Evolutionary conservation across 2,329 filamentous ascomycete genomes (phyloP).

Genomic region (Trichoderma gracile): DNA sequence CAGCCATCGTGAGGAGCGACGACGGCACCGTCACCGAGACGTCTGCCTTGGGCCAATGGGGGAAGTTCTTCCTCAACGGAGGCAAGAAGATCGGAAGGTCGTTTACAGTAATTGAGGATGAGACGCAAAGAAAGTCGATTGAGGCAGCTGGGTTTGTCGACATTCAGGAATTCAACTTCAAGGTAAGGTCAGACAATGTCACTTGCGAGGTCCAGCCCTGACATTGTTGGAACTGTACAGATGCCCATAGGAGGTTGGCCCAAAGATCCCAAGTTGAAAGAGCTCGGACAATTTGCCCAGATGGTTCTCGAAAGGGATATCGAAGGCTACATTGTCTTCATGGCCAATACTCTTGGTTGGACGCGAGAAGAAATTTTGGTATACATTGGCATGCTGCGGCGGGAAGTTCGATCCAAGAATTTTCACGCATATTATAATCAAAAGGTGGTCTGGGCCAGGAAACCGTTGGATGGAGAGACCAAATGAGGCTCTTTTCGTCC

Average conservation of each 20-base stretch:
- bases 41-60: slow-evolving; percentile 34
- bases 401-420: slow-evolving; percentile 15
- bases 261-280: slow-evolving; percentile 30
- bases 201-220: neutral
- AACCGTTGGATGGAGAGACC: slow-evolving; percentile 15
- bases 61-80: slow-evolving; percentile 34
- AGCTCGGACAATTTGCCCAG: slow-evolving; percentile 35
- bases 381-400: slow-evolving; percentile 20
- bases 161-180: slow-evolving; percentile 31
- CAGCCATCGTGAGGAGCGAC: slow-evolving; percentile 34
- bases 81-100: slow-evolving; percentile 37
- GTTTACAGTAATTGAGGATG: slow-evolving; percentile 34
- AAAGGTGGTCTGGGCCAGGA: slow-evolving; percentile 24
- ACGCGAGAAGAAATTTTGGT: slow-evolving; percentile 22
- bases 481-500: neutral
- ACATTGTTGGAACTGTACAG: neutral
- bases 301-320: slow-evolving; percentile 38
- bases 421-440: slow-evolving; percentile 24
- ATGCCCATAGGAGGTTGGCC: slow-evolving; percentile 32
- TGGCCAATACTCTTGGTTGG: slow-evolving; percentile 24
- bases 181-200: slow-evolving; percentile 21
- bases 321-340: slow-evolving; percentile 34
- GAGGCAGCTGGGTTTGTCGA: slow-evolving; percentile 34
- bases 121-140: slow-evolving; percentile 30
- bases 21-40: slow-evolving; percentile 35